Percentiles rank a stretch among this genome's conserved stretches.
phyloP scores from a whole-genome alignment of 148 eudicot species.

The Vaccinium vitisidaea region DNA sequence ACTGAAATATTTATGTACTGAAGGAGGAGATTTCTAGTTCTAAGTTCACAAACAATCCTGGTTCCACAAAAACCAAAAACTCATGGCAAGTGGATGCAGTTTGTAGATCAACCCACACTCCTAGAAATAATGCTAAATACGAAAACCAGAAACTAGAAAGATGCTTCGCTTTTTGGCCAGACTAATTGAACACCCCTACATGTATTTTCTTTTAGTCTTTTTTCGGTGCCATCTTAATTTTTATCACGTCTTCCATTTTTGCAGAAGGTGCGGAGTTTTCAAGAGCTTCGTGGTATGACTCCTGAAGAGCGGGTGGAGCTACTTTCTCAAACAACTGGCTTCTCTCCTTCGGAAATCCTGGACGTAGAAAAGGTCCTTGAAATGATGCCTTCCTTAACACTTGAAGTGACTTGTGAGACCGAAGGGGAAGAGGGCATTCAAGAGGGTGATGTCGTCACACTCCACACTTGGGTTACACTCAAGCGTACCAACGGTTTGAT shows the following conservation, averaged over 20 bases:
- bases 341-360: slow-evolving; percentile 54
- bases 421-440: slow-evolving; percentile 92
- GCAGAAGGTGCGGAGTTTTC: slow-evolving; percentile 74
- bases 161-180: not conserved
- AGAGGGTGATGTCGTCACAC: slow-evolving; percentile 78
- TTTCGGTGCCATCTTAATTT: slow-evolving; percentile 2
- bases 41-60: not conserved
- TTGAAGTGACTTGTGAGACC: slow-evolving; percentile 77
- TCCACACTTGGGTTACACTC: slow-evolving; percentile 77
- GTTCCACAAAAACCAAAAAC: not conserved
- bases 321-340: slow-evolving; percentile 60
- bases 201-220: not conserved
- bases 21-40: not conserved
- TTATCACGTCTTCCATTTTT: slow-evolving; percentile 18
- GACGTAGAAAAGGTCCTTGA: slow-evolving; percentile 78
- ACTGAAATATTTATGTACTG: not conserved
- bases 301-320: slow-evolving; percentile 58
- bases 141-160: slow-evolving; percentile 1
- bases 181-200: not conserved
- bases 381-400: slow-evolving; percentile 66
- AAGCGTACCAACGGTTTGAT: slow-evolving; percentile 67
- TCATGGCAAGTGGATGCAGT: not conserved
- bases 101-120: not conserved
- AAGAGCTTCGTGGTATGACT: slow-evolving; percentile 72
- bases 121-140: not conserved